Base-by-base conservation (phyloP, 2,329 filamentous ascomycete species). In the Fusarium nodosum region DNA sequence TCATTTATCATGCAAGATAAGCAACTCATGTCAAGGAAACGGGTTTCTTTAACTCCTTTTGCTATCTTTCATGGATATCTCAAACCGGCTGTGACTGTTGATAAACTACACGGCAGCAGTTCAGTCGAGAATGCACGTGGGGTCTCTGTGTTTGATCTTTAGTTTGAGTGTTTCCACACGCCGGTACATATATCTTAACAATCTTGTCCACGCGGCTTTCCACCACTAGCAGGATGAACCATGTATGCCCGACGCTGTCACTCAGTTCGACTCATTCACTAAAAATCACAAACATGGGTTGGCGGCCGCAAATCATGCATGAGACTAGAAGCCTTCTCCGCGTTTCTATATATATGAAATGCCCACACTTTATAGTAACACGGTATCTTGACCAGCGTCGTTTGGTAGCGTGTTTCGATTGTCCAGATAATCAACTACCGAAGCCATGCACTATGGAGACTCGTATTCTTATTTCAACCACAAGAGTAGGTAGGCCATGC, bases 341-440 rank as follows among this genome's bases (percentile, higher is more conserved):
- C 31, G 7, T 15, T 46, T 38, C 34, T 39, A 39, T 13, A 15
- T 22, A 30, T 55, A 9, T 12, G 44, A 50, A 33, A 36, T 26
- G 5, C 30, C 13, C 4, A 33, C n/a, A 24, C 44, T 41, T n/a
- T 7, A 4, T 56, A 34, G 34, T 22, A 33, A 18, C n/a, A n/a
- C n/a, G 20, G 30, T 34, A 8, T 16, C 20, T 41, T 18, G 24
- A 22, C 20, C 15, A 22, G 15, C 11, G 28, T 51, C 39, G 28
- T n/a, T 28, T 22, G 24, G 13, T 15, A 36, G 33, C 11, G 20
- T 24, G 24, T 7, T 41, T 24, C 48, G 50, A 56, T 69, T 56
- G 66, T 69, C 44, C 22, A 52, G 48, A 69, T 57, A 66, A 66
- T 62, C 60, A 56, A 33, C 9, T 42, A 24, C 44, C 42, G 24